Conservation (phyloP, 2,329 filamentous ascomycete species). For the Nakataea oryzae region DNA sequence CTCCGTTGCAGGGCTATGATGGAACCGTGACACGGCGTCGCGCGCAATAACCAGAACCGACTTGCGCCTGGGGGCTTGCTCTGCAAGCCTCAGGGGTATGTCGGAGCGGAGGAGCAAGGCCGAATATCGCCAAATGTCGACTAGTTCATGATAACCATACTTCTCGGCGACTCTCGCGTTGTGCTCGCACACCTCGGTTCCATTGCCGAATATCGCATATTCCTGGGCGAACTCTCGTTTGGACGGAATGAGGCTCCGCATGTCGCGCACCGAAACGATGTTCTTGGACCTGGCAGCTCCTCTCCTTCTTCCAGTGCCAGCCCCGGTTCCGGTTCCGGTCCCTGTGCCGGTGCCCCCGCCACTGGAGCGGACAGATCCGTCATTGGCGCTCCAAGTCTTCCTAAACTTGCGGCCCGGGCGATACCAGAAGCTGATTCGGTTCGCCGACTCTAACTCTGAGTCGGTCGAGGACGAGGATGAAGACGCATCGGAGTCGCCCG, state of each 20-base stretch:
- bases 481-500: slow-evolving; percentile 33
- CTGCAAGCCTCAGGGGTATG: slow-evolving; percentile 57
- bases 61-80: slow-evolving; percentile 33
- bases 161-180: slow-evolving; percentile 71
- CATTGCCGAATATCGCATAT: slow-evolving; percentile 77
- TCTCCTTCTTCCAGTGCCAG: slow-evolving; percentile 37
- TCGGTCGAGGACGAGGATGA: slow-evolving; percentile 44
- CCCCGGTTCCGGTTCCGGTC: slow-evolving; percentile 46
- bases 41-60: slow-evolving; percentile 61
- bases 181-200: slow-evolving; percentile 69
- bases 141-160: slow-evolving; percentile 59
- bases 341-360: slow-evolving; percentile 50
- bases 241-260: slow-evolving; percentile 64
- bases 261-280: slow-evolving; percentile 60
- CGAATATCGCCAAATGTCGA: slow-evolving; percentile 75
- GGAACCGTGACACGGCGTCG: slow-evolving; percentile 39
- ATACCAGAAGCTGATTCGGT: slow-evolving; percentile 48
- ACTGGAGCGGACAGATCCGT: slow-evolving; percentile 44
- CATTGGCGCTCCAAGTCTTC: slow-evolving; percentile 46
- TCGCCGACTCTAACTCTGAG: slow-evolving; percentile 53
- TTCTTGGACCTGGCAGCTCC: slow-evolving; percentile 45
- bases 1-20: slow-evolving; percentile 3
- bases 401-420: slow-evolving; percentile 38
- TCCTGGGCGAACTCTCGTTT: slow-evolving; percentile 66
- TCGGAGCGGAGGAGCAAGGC: slow-evolving; percentile 68